Base-by-base conservation (phyloP, 192 early-diverging fungal species). In the Mortierella claussenii region DNA sequence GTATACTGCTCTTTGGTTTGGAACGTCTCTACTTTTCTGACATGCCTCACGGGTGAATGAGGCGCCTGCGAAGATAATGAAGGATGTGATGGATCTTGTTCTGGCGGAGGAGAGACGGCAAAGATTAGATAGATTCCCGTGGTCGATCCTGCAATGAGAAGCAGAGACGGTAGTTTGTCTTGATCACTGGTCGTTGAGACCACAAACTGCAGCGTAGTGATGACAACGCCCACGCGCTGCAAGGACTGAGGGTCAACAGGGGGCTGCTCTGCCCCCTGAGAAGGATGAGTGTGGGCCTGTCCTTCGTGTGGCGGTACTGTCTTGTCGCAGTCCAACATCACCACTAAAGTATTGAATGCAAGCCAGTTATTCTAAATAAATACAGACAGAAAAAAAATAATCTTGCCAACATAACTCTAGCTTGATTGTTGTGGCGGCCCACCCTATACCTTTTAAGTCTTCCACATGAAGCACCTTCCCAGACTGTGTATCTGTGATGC, bases 41-140 rank as follows among this genome's bases (percentile, higher is more conserved):
- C 36, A 1, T 20, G 31, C 20, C 71, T 34, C 66, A 63, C 3
- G 31, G 34, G 30, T 47, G 65, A 6, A 21, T 20, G 1, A 9
- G 59, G 10, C 9, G 59, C 15, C 5, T 37, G 27, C 10, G n/a
- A n/a, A n/a, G n/a, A n/a, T n/a, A n/a, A n/a, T n/a, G n/a, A n/a
- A n/a, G n/a, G n/a, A n/a, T n/a, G n/a, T n/a, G n/a, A n/a, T n/a
- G n/a, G n/a, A n/a, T n/a, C n/a, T n/a, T n/a, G n/a, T n/a, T 33
- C 1, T 3, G 43, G 54, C 0, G 42, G 56, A 2, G 56, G 40
- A 0, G 71, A 54, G 34, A 75, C 66, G 3, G 62, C 55, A 48
- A 66, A 75, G 36, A 75, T 75, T 33, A 75, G 37, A 28, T 75
- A 75, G 30, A 75, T 66, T 1, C 71, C 71, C 1, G 65, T 32